A percentile compares a stretch with the other conserved stretches of the same genome.
Evolutionary conservation across 2,329 filamentous ascomycete genomes (phyloP).

Genomic region (Diplodia mutila): DNA sequence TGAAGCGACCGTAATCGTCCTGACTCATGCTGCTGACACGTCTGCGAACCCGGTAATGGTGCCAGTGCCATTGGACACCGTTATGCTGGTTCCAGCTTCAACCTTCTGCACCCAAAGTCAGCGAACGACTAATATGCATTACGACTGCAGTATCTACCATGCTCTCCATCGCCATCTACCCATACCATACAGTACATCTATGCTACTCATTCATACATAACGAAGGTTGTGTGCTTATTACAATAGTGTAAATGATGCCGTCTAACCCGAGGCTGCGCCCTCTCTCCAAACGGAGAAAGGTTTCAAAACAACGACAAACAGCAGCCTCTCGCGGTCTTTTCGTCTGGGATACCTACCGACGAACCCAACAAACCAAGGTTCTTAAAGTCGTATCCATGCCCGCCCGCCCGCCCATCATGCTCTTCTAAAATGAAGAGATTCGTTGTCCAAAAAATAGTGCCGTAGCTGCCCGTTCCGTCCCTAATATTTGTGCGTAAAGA

Average conservation of each 20-base stretch:
- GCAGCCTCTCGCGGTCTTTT: conserved; percentile 4
- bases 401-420: conserved; percentile 12
- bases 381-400: conserved; percentile 2
- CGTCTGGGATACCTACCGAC: background rate
- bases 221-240: conserved; percentile 19
- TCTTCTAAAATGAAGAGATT: conserved; percentile 11
- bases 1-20: conserved; percentile 4
- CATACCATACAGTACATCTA: conserved; percentile 20
- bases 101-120: conserved; percentile 3
- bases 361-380: conserved; percentile 13
- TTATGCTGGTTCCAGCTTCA: background rate
- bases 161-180: background rate
- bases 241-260: conserved; percentile 20
- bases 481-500: conserved; percentile 18
- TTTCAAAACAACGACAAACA: background rate
- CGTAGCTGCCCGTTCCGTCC: conserved; percentile 21
- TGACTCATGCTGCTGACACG: conserved; percentile 24
- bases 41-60: conserved; percentile 7
- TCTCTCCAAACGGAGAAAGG: background rate
- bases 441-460: conserved; percentile 18
- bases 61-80: conserved; percentile 11
- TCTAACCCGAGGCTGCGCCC: conserved; percentile 14
- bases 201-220: conserved; percentile 25
- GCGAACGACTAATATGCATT: conserved; percentile 19
- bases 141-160: conserved; percentile 1